Evolutionary conservation across 345 rosid genomes (phyloP).

Genomic region (Cardamine occulta): DNA sequence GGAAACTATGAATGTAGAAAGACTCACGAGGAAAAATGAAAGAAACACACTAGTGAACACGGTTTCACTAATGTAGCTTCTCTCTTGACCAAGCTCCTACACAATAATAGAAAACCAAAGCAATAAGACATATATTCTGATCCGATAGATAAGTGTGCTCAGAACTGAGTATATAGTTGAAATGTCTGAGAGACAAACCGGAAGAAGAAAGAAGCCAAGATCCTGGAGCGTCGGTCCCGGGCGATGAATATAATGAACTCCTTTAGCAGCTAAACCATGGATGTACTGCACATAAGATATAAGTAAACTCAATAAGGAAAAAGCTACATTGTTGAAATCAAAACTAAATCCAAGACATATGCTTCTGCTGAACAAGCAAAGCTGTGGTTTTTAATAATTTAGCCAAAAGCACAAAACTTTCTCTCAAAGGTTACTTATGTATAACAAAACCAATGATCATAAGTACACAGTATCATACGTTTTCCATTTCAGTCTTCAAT

Average conservation of each 20-base stretch:
- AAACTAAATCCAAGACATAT: constrained; percentile 13
- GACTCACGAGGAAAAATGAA: constrained; percentile 75
- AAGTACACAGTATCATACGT: constrained; percentile 45
- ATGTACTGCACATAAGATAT: constrained; percentile 39
- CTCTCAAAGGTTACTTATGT: constrained; percentile 36
- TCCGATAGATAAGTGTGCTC: background rate
- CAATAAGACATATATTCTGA: constrained; percentile 17
- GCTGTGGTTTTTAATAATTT: background rate
- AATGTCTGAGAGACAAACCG: constrained; percentile 56
- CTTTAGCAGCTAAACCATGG: constrained; percentile 82
- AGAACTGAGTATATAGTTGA: constrained; percentile 6
- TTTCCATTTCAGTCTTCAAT: constrained; percentile 21
- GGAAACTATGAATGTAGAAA: constrained; percentile 31
- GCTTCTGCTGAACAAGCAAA: background rate
- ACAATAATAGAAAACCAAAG: constrained; percentile 32
- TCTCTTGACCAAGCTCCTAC: constrained; percentile 95
- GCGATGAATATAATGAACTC: constrained; percentile 91
- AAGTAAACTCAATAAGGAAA: background rate
- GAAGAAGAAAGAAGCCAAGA: constrained; percentile 83
- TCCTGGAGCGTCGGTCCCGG: constrained; percentile 91
- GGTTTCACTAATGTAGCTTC: constrained; percentile 88
- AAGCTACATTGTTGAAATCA: constrained; percentile 12
- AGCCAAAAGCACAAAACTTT: constrained; percentile 39
- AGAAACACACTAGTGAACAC: constrained; percentile 69
- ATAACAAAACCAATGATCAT: constrained; percentile 41